Conservation (phyloP, 768 basidiomycete species). For the Suillus alpinus region DNA sequence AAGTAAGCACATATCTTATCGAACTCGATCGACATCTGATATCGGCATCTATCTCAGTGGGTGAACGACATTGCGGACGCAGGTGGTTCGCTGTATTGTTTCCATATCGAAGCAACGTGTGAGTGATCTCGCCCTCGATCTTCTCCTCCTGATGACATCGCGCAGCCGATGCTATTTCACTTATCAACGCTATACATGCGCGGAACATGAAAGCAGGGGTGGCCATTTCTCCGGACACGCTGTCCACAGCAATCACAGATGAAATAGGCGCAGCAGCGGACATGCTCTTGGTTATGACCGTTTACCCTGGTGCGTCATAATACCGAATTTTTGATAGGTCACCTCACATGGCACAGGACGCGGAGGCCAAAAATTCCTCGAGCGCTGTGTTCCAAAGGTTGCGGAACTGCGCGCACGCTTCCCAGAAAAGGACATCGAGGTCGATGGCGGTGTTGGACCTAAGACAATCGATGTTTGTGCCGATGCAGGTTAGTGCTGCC, state of each 20-base stretch:
- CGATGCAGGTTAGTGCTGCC: constrained; percentile 62
- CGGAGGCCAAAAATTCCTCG: constrained; percentile 96
- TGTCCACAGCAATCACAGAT: constrained; percentile 83
- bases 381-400: constrained; percentile 91
- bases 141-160: constrained; percentile 13
- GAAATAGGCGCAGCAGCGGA: constrained; percentile 80
- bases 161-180: constrained; percentile 64
- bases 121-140: constrained; percentile 23
- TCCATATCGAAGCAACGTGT: constrained; percentile 95
- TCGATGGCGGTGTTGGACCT: constrained; percentile 96
- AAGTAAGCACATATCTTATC: constrained; percentile 42
- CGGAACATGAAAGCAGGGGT: constrained; percentile 92
- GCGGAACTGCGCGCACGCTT: constrained; percentile 85
- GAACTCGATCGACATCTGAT: not conserved
- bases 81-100: constrained; percentile 92
- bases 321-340: not conserved
- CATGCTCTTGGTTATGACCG: constrained; percentile 98
- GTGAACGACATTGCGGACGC: constrained; percentile 94
- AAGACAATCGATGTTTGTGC: constrained; percentile 88
- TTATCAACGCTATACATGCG: constrained; percentile 80
- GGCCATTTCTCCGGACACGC: constrained; percentile 95
- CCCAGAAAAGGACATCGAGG: constrained; percentile 94
- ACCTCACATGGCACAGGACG: constrained; percentile 47
- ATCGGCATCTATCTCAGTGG: constrained; percentile 59
- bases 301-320: constrained; percentile 72